A percentile compares a stretch with the other conserved stretches of the same genome.
phyloP scores from a whole-genome alignment of 352 stramenopile genomes.

The Phytopythium montanum region DNA sequence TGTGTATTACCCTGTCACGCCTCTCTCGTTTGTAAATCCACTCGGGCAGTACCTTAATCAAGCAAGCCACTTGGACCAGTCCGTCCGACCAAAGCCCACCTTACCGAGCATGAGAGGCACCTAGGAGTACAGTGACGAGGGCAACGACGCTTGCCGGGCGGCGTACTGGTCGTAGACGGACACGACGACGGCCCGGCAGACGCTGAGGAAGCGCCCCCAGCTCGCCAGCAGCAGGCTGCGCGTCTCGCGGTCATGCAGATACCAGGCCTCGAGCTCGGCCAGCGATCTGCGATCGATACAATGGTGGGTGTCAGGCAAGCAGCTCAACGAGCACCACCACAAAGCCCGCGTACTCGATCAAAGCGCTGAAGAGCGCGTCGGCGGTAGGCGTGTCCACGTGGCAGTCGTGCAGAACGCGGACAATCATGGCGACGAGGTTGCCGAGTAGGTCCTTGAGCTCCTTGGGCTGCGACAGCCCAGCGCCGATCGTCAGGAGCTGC shows the following conservation, averaged over 20 bases:
- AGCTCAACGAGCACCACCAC: background rate
- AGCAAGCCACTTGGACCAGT: too few species aligned
- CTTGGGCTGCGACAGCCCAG: constrained; percentile 69
- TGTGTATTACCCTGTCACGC: too few species aligned
- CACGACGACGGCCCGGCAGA: constrained; percentile 44
- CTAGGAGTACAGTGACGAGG: background rate
- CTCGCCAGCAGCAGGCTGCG: constrained; percentile 50
- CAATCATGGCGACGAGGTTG: constrained; percentile 55
- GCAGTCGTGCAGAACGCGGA: constrained; percentile 61
- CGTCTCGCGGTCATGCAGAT: constrained; percentile 61
- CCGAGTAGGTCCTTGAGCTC: constrained; percentile 68
- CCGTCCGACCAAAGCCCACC: too few species aligned
- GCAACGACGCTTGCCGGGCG: background rate
- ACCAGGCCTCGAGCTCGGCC: constrained; percentile 64
- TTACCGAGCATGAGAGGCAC: background rate
- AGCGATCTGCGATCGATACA: constrained; percentile 25
- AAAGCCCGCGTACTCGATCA: constrained; percentile 49
- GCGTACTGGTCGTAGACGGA: constrained; percentile 47
- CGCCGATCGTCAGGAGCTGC: constrained; percentile 60
- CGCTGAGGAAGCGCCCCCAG: constrained; percentile 72
- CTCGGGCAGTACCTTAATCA: too few species aligned
- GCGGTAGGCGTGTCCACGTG: constrained; percentile 32
- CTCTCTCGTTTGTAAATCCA: too few species aligned
- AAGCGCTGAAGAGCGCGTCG: constrained; percentile 53
- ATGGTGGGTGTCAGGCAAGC: background rate